A percentile compares a stretch with the other conserved stretches of the same genome.
phyloP scores from a whole-genome alignment of 2,329 filamentous ascomycete genomes.

The Drechslerella dactyloides region DNA sequence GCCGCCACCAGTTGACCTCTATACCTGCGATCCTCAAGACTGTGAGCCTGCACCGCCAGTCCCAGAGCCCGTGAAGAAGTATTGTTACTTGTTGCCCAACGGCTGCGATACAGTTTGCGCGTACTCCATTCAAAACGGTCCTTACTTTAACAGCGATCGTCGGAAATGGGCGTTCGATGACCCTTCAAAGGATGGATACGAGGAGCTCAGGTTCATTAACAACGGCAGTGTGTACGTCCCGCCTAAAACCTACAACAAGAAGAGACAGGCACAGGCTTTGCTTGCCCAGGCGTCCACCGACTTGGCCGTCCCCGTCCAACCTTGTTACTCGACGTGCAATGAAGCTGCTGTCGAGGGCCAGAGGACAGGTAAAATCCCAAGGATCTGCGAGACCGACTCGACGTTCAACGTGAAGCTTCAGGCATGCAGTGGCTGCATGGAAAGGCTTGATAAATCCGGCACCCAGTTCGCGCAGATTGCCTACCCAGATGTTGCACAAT shows the following conservation, averaged over 20 bases:
- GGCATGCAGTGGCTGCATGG: slow-evolving; percentile 40
- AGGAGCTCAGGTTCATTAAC: slow-evolving; percentile 3
- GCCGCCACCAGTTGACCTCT: slow-evolving; percentile 44
- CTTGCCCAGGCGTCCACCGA: slow-evolving; percentile 36
- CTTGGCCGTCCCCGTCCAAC: slow-evolving; percentile 36
- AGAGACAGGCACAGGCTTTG: slow-evolving; percentile 43
- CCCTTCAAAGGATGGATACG: slow-evolving; percentile 28
- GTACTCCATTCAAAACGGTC: slow-evolving; percentile 24
- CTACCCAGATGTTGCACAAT: slow-evolving; percentile 47
- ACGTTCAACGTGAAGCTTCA: slow-evolving; percentile 44
- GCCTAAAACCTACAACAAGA: slow-evolving; percentile 24
- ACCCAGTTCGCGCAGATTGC: slow-evolving; percentile 43
- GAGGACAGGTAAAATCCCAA: slow-evolving; percentile 41
- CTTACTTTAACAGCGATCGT: slow-evolving; percentile 42
- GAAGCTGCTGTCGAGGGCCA: slow-evolving; percentile 35
- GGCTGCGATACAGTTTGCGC: slow-evolving; percentile 40
- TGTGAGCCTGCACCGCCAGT: slow-evolving; percentile 35
- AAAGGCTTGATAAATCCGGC: slow-evolving; percentile 22
- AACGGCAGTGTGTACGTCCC: not conserved
- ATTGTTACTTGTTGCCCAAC: slow-evolving; percentile 10
- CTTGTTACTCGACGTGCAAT: slow-evolving; percentile 44
- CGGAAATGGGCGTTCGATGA: slow-evolving; percentile 41
- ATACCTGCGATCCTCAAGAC: slow-evolving; percentile 30
- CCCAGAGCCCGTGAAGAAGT: slow-evolving; percentile 19
- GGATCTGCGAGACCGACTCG: slow-evolving; percentile 32